Percentiles rank a stretch among this genome's conserved stretches.
Evolutionary conservation across 2,329 filamentous ascomycete genomes (phyloP).

Genomic region (Aspergillus aculeatinus): DNA sequence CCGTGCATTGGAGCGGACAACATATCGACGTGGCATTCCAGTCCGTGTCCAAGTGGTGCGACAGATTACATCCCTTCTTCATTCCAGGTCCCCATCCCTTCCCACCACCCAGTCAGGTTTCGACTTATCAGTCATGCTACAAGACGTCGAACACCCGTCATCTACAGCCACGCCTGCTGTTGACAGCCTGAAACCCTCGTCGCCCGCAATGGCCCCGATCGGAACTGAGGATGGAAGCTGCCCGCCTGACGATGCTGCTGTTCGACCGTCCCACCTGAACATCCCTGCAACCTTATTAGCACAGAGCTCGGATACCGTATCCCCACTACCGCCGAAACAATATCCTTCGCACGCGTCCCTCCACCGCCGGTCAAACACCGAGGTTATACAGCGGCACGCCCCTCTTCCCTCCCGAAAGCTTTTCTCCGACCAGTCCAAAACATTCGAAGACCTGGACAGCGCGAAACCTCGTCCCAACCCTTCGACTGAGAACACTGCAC

Average conservation of each 20-base stretch:
- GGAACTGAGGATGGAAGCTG: slow-evolving; percentile 9
- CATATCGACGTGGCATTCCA: slow-evolving; percentile 35
- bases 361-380: slow-evolving; percentile 38
- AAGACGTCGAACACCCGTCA: slow-evolving; percentile 20
- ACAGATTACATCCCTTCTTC: slow-evolving; percentile 19
- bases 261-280: slow-evolving; percentile 13
- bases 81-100: slow-evolving; percentile 22
- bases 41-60: slow-evolving; percentile 23
- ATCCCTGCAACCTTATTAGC: slow-evolving; percentile 18
- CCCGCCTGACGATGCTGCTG: slow-evolving; percentile 20
- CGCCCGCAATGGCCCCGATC: slow-evolving; percentile 13
- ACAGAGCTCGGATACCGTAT: slow-evolving; percentile 17
- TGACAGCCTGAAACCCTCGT: slow-evolving; percentile 12
- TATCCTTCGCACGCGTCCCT: slow-evolving; percentile 21
- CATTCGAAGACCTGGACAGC: slow-evolving; percentile 23
- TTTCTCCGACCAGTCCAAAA: slow-evolving; percentile 27
- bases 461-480: slow-evolving; percentile 12
- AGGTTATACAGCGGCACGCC: slow-evolving; percentile 28
- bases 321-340: slow-evolving; percentile 17
- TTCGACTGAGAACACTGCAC: slow-evolving; percentile 27
- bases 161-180: slow-evolving; percentile 18
- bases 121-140: slow-evolving; percentile 19
- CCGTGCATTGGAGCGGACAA: slow-evolving; percentile 20
- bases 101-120: slow-evolving; percentile 17
- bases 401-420: slow-evolving; percentile 22